phyloP scores from a whole-genome alignment of 306 rosid genomes.

The Cucumis cinereus region DNA sequence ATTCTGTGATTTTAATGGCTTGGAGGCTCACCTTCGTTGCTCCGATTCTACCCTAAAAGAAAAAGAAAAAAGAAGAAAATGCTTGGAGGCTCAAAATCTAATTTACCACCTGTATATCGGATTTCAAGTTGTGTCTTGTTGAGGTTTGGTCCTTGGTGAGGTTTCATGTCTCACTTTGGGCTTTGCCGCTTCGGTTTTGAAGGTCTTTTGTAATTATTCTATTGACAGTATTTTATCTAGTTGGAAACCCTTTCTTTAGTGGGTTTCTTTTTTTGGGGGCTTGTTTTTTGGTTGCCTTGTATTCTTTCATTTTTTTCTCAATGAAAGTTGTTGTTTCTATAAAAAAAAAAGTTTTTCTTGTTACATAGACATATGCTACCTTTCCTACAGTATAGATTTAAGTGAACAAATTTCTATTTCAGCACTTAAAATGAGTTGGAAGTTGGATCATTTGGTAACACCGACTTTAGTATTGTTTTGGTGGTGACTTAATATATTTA shows the following conservation, averaged over 20 bases:
- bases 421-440: conserved; percentile 1
- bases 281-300: too few relatives aligned
- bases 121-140: neutral
- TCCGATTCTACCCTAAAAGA: too few relatives aligned
- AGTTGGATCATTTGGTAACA: neutral
- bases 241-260: too few relatives aligned
- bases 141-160: neutral
- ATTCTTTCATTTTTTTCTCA: too few relatives aligned
- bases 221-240: too few relatives aligned
- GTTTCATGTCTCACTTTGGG: too few relatives aligned
- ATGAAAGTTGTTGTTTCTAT: too few relatives aligned
- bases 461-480: neutral
- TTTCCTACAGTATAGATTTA: neutral
- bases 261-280: too few relatives aligned
- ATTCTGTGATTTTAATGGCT: neutral
- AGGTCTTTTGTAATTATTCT: too few relatives aligned
- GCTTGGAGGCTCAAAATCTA: neutral
- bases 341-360: neutral
- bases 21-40: neutral
- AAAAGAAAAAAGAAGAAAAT: too few relatives aligned
- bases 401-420: neutral
- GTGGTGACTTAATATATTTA: neutral
- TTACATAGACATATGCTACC: neutral
- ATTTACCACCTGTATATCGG: neutral
- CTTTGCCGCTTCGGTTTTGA: too few relatives aligned